Conservation (phyloP, 2,329 filamentous ascomycete genomes). For the Diaporthe batatas region DNA sequence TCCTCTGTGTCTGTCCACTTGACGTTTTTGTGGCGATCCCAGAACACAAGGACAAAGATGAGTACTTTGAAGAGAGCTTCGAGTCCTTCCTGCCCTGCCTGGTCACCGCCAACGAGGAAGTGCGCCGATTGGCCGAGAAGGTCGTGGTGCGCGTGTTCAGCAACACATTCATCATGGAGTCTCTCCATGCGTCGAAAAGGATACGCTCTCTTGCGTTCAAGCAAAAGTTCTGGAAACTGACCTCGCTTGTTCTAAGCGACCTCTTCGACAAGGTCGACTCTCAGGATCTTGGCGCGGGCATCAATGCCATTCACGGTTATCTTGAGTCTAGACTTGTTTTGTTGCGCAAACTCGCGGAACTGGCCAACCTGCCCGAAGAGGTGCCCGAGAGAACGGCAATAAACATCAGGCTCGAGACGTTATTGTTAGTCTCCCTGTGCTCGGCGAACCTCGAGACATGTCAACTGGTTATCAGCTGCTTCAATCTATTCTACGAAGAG, state of each 20-base stretch:
- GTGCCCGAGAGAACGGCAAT: constrained; percentile 66
- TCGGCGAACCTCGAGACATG: constrained; percentile 76
- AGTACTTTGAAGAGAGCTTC: constrained; percentile 61
- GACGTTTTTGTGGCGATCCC: constrained; percentile 61
- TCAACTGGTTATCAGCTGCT: constrained; percentile 73
- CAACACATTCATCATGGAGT: constrained; percentile 52
- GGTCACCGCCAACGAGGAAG: constrained; percentile 63
- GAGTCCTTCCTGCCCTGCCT: constrained; percentile 67
- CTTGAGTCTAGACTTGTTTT: constrained; percentile 68
- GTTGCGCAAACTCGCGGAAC: constrained; percentile 62
- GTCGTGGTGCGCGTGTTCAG: constrained; percentile 64
- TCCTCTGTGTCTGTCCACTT: constrained; percentile 67
- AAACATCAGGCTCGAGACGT: constrained; percentile 70
- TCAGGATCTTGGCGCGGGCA: constrained; percentile 57
- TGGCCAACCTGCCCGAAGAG: constrained; percentile 67
- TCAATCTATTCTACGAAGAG: constrained; percentile 73
- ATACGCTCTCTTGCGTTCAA: constrained; percentile 56
- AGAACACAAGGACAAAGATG: constrained; percentile 50
- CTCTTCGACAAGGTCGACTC: constrained; percentile 64
- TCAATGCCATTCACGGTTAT: constrained; percentile 67
- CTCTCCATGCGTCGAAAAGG: constrained; percentile 53
- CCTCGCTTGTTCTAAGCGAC: constrained; percentile 61
- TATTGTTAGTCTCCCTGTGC: constrained; percentile 73
- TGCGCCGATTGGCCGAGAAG: constrained; percentile 62
- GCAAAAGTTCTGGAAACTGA: constrained; percentile 65